These are phyloP conservation scores for Bipolaris cookei DNA, from an alignment of 2,329 filamentous ascomycete genomes.

Conservation along the genomic window DNA sequence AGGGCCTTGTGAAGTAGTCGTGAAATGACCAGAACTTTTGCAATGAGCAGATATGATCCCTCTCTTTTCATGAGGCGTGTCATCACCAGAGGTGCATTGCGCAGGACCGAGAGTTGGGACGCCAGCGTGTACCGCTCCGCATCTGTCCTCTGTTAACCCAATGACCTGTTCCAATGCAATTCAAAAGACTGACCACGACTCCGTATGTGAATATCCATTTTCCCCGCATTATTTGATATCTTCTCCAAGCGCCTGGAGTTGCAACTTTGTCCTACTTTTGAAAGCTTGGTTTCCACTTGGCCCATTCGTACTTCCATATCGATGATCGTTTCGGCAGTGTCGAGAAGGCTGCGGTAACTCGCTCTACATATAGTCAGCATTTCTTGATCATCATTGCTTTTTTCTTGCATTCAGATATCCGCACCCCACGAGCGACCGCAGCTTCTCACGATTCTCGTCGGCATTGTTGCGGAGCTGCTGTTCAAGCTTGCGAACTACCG, in stretches of 20 bases:
- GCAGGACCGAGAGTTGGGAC: conserved; percentile 64
- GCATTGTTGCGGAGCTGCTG: conserved; percentile 68
- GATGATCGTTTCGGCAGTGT: conserved; percentile 92
- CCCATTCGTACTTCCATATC: conserved; percentile 83
- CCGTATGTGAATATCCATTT: conserved; percentile 54
- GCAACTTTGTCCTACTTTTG: conserved; percentile 76
- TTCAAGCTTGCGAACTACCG: conserved; percentile 67
- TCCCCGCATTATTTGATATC: conserved; percentile 66
- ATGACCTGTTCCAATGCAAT: conserved; percentile 3
- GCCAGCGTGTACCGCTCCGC: conserved; percentile 56
- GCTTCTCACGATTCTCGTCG: conserved; percentile 68
- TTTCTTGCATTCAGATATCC: conserved; percentile 19
- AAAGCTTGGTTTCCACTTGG: conserved; percentile 72
- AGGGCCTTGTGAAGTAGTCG: conserved; percentile 78
- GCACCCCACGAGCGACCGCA: conserved; percentile 70
- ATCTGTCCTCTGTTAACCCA: conserved; percentile 44
- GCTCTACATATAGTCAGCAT: conserved; percentile 52
- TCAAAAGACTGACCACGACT: conserved; percentile 47
- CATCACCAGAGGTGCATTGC: conserved; percentile 61
- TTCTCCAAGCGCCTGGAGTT: conserved; percentile 72
- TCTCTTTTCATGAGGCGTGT: conserved; percentile 60
- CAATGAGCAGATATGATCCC: conserved; percentile 60
- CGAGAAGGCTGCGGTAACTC: conserved; percentile 85
- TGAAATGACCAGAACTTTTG: conserved; percentile 74
- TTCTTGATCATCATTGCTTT: background rate